phyloP scores from a whole-genome alignment of 306 rosid genomes.

The Hippophae gyantsensis region DNA sequence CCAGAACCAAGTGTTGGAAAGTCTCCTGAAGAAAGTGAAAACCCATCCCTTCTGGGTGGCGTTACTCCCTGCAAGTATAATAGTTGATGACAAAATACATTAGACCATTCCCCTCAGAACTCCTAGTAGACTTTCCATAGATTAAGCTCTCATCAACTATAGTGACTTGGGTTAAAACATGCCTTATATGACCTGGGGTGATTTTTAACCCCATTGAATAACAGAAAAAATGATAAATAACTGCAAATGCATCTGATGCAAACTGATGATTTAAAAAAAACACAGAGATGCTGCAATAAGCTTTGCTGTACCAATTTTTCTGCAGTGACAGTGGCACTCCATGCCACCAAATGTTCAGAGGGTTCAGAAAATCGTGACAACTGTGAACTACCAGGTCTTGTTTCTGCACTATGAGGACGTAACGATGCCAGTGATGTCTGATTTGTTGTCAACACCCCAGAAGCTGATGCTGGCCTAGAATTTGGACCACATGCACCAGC shows the following conservation, averaged over 20 bases:
- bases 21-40: slow-evolving; percentile 84
- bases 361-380: slow-evolving; percentile 90
- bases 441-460: slow-evolving; percentile 63
- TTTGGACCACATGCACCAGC: slow-evolving; percentile 62
- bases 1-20: slow-evolving; percentile 95
- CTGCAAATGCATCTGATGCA: background rate
- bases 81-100: slow-evolving; percentile 5
- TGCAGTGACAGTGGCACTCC: slow-evolving; percentile 67
- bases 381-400: slow-evolving; percentile 93
- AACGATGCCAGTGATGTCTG: slow-evolving; percentile 54
- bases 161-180: slow-evolving; percentile 3
- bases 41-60: slow-evolving; percentile 51
- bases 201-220: no score
- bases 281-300: slow-evolving; percentile 5
- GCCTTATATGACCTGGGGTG: background rate
- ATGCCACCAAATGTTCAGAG: slow-evolving; percentile 61
- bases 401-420: slow-evolving; percentile 98
- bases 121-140: no score
- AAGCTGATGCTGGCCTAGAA: slow-evolving; percentile 95
- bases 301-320: slow-evolving; percentile 59
- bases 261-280: background rate
- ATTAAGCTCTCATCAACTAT: no score
- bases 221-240: background rate
- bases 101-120: slow-evolving; percentile 8
- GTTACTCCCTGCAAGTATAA: slow-evolving; percentile 41